A percentile compares a stretch with the other conserved stretches of the same genome.
Conservation (phyloP, 176 grass and related monocot genomes). For the Oryza meyeriana region DNA sequence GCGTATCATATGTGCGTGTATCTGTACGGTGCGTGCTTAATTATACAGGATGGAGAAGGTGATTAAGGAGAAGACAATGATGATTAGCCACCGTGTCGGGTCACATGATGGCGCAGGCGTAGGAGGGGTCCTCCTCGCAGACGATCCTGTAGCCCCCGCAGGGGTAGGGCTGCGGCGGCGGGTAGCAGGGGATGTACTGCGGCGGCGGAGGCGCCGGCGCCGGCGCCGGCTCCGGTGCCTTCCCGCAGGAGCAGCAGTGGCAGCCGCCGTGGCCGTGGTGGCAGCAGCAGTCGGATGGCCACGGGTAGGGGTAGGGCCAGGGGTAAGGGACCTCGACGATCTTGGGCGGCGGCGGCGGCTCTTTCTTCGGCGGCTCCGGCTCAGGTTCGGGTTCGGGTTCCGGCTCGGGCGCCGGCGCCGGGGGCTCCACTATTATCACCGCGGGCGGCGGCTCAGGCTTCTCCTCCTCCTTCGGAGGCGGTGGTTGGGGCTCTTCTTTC, state of each 20-base stretch:
- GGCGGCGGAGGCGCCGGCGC: not conserved
- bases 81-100: not conserved
- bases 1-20: not conserved
- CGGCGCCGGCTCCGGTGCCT: constrained; percentile 21
- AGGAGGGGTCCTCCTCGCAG: constrained; percentile 64
- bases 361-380: not conserved
- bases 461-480: not conserved
- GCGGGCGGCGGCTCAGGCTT: not conserved
- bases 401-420: not conserved
- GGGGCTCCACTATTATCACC: not conserved
- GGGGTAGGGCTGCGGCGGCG: constrained; percentile 26
- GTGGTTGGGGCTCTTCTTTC: constrained; percentile 1
- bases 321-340: constrained; percentile 35
- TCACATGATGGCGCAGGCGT: constrained; percentile 78
- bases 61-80: not conserved
- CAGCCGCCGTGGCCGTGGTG: constrained; percentile 54
- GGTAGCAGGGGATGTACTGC: constrained; percentile 29
- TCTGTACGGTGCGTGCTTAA: constrained; percentile 15
- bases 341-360: constrained; percentile 8
- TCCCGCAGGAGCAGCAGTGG: constrained; percentile 90
- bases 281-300: constrained; percentile 63
- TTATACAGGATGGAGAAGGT: not conserved
- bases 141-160: constrained; percentile 62
- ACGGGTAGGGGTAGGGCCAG: constrained; percentile 57
- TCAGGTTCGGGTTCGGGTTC: not conserved